phyloP scores from a whole-genome alignment of 129 eudicot species.

The Kitagawia praeruptora region DNA sequence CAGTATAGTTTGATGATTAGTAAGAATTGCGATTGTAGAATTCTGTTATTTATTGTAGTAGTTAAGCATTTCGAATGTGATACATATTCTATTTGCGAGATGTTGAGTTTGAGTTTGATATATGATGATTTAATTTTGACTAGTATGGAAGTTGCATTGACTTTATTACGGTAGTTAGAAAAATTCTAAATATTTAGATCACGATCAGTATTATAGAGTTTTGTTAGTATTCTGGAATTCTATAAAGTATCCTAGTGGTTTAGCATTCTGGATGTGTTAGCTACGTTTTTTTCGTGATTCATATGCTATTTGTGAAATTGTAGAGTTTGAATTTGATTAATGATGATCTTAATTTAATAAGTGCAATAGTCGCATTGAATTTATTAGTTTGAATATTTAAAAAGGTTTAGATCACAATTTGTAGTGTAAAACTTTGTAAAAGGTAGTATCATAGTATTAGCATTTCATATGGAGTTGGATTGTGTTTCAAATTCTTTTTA shows the following conservation, averaged over 20 bases:
- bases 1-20: neutral
- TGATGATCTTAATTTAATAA: no score
- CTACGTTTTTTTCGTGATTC: neutral
- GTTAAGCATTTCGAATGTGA: neutral
- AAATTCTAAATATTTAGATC: neutral
- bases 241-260: neutral
- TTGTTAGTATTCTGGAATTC: neutral
- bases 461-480: neutral
- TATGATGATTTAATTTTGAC: neutral
- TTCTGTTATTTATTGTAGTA: neutral
- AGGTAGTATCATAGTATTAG: neutral
- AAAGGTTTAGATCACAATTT: neutral
- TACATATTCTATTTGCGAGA: no score
- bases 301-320: no score
- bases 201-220: neutral
- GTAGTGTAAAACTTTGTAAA: neutral
- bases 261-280: neutral
- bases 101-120: neutral
- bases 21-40: neutral
- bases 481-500: neutral
- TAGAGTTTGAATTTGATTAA: neutral
- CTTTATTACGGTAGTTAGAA: neutral
- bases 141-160: neutral
- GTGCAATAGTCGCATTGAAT: neutral
- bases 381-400: neutral